These are phyloP conservation scores for Tetrahymena thermophila DNA, from an alignment of 73 alveolate species.

Conservation along the genomic window DNA sequence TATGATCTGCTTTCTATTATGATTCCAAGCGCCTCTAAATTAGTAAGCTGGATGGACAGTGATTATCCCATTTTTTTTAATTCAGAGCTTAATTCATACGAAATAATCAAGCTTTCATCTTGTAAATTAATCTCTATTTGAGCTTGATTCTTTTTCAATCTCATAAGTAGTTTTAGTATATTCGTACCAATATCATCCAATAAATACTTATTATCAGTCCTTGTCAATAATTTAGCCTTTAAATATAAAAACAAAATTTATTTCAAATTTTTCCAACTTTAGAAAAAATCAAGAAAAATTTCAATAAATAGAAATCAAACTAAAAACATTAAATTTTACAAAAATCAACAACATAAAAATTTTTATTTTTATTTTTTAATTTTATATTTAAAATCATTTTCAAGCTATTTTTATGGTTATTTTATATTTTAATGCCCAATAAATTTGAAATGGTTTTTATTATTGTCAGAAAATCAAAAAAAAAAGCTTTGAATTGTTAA, in stretches of 20 bases:
- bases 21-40: not conserved
- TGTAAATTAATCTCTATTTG: not conserved
- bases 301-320: too few species aligned
- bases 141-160: not conserved
- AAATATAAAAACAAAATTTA: not conserved
- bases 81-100: not conserved
- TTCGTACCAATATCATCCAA: not conserved
- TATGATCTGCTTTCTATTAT: not conserved
- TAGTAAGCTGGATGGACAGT: not conserved
- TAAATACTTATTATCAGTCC: not conserved
- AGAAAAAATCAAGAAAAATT: too few species aligned
- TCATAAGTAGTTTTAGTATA: not conserved
- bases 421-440: too few species aligned
- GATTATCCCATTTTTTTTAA: not conserved
- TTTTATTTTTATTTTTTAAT: too few species aligned
- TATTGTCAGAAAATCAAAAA: too few species aligned
- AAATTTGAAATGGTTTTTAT: too few species aligned
- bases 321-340: too few species aligned
- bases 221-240: not conserved
- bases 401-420: too few species aligned
- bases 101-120: not conserved
- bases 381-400: too few species aligned
- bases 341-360: too few species aligned
- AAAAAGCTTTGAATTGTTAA: too few species aligned
- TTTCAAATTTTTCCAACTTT: not conserved